Percentiles rank a stretch among this genome's conserved stretches.
Conservation (phyloP, 176 grass and related monocot genomes). For the Bonia amplexicaulis region DNA sequence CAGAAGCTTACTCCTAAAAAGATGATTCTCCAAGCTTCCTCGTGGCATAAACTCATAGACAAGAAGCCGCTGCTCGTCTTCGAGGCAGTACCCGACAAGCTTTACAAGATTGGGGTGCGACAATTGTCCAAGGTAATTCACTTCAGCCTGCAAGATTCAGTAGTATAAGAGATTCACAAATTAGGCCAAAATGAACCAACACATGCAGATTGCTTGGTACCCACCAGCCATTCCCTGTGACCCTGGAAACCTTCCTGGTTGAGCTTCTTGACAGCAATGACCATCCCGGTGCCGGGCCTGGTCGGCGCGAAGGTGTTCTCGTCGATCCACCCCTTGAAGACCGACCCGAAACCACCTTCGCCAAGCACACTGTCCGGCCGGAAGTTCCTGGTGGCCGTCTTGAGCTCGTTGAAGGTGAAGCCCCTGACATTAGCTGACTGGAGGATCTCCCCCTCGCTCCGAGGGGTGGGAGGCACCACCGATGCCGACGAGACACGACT, state of each 20-base stretch:
- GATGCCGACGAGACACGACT: constrained; percentile 57
- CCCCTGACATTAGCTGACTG: constrained; percentile 54
- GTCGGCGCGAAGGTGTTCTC: constrained; percentile 50
- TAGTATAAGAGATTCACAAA: neutral
- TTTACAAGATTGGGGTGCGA: constrained; percentile 70
- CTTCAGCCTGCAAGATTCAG: constrained; percentile 53
- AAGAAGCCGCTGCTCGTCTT: constrained; percentile 81
- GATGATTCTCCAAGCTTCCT: constrained; percentile 89
- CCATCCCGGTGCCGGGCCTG: constrained; percentile 66
- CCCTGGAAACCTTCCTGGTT: constrained; percentile 85
- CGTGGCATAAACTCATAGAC: constrained; percentile 86
- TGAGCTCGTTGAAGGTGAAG: constrained; percentile 72
- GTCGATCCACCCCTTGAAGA: constrained; percentile 89
- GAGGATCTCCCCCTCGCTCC: constrained; percentile 67
- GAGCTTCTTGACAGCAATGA: constrained; percentile 89
- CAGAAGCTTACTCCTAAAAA: constrained; percentile 62
- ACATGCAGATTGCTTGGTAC: neutral
- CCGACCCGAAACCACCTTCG: constrained; percentile 79
- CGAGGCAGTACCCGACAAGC: constrained; percentile 70
- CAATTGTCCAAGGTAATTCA: constrained; percentile 66
- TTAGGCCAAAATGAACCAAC: neutral
- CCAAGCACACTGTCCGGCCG: constrained; percentile 72
- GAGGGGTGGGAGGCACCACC: constrained; percentile 27
- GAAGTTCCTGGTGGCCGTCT: constrained; percentile 59
- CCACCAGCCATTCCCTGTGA: constrained; percentile 80